phyloP scores from a whole-genome alignment of 768 basidiomycete species.

The Tephrocybe sp. region DNA sequence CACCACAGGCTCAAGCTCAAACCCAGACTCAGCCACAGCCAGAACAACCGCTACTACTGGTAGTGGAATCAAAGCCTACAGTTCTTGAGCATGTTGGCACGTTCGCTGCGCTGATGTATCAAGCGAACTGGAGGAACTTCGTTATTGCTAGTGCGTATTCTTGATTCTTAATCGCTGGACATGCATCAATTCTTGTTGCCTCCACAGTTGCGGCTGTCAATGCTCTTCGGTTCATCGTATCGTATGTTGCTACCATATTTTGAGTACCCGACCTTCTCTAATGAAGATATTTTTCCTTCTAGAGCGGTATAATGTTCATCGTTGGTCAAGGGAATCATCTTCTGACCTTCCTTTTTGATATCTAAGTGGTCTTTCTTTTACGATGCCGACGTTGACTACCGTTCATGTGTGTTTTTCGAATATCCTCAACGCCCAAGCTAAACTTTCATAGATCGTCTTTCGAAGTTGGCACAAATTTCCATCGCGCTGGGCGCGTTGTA shows the following conservation, averaged over 20 bases:
- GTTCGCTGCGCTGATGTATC: constrained; percentile 34
- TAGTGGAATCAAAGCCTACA: constrained; percentile 1
- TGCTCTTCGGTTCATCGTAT: constrained; percentile 33
- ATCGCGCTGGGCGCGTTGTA: constrained; percentile 34
- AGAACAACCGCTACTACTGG: background rate
- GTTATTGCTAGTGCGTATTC: constrained; percentile 33
- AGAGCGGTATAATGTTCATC: constrained; percentile 15
- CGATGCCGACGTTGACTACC: constrained; percentile 30
- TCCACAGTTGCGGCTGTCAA: constrained; percentile 36
- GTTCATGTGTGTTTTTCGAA: background rate
- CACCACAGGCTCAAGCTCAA: background rate
- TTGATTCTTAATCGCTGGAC: background rate
- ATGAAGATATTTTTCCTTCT: constrained; percentile 16
- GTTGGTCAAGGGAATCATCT: background rate
- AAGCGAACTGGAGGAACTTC: constrained; percentile 38
- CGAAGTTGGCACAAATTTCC: constrained; percentile 30
- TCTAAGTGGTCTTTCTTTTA: constrained; percentile 30
- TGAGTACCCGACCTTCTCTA: background rate
- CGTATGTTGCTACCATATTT: constrained; percentile 24
- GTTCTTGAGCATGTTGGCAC: constrained; percentile 21
- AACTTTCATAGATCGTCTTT: constrained; percentile 19
- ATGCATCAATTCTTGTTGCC: background rate
- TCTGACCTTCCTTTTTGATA: background rate
- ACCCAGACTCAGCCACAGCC: background rate
- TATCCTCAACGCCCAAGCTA: background rate